Evolutionary conservation across 495 filamentous ascomycete species (phyloP), one percentile per base, ranked within the genome.

Genomic region (Trypethelium eluteriae): DNA sequence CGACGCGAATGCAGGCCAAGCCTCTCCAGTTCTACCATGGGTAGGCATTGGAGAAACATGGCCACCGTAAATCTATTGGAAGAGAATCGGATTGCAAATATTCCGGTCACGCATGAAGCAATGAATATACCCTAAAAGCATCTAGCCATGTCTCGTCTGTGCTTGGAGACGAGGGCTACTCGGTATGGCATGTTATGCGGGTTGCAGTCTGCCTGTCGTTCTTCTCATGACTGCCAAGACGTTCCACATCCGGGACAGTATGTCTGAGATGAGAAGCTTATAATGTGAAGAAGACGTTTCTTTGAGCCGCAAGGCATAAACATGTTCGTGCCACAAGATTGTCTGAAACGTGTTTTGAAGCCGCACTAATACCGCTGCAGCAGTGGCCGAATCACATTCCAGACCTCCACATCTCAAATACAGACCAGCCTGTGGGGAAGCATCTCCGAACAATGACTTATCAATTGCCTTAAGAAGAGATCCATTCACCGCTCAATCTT

Each of bases 271-370:
- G 14, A 7, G 36, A 59, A 59, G 53, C 53, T 59, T 59, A 34
- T 35, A 35, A 36, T 14, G n/a, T n/a, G 9, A 18, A 59, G 18
- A 18, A 9, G 25, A 7, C 5, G 53, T 59, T 59, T 59, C 53
- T 59, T 36, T 34, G 53, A 59, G n/a, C 53, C 32, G 53, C 53
- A 59, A 35, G 53, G 53, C 53, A 59, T 59, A 59, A 59, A 35
- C 53, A 59, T 36, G 53, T 59, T 59, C 0, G 53, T 36, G 14
- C 53, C 11, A 36, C 6, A 14, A 59, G 53, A 59, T 14, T 4
- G 14, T 2, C 32, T 59, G 53, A 59, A 36, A 59, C 53, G 53
- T 59, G 53, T 59, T 59, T 25, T 59, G 53, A 39, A 36, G 53
- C 53, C 53, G 25, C 25, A 25, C 25, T 25, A 25, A 25, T 25